Base-by-base conservation (phyloP, 169 alveolate genomes). In the Pseudocohnilembus persalinus region DNA sequence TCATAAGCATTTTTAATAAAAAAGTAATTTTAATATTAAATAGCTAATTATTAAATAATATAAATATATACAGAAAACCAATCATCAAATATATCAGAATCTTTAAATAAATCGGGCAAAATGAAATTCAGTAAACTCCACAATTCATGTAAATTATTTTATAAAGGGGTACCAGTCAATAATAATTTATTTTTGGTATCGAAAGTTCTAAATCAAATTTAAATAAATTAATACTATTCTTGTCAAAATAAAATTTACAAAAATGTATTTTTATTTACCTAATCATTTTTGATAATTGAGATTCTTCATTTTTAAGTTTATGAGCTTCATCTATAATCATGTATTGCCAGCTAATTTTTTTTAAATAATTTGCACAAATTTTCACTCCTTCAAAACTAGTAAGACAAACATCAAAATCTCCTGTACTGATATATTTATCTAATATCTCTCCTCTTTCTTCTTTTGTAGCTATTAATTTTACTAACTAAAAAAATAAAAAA, bases 41-140 rank as follows among this genome's bases (percentile, higher is more conserved):
- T n/a, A 73, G 28, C 20, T 15, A 73, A 73, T 15, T 15, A 73
- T 11, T 1, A 26, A n/a, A 73, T 15, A 73, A 73, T n/a, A 15
- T 73, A 73, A 6, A 29, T 11, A 73, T 15, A 73, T 35, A 81
- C 90, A 29, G 78, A 95, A 84, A 96, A 96, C 96, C 97, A 93
- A 77, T 97, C 97, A 81, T 98, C 99, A 91, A 99, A 97, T 32
- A 97, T 96, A 83, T 97, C 98, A 15, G 99, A 92, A 68, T 98
- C 98, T 88, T 97, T 95, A 92, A 99, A 97, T 32, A 99, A 96
- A 88, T 98, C 99, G 29, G 99, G 99, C 88, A 97, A 88, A 77
- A 97, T 82, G 80, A 95, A 97, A 84, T 97, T 97, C 25, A 97
- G 85, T 74, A 97, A 86, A 77, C 97, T 90, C 98, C 99, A 97